Base-by-base conservation (phyloP, 208 protist genomes). In the Acanthamoeba healyi region DNA sequence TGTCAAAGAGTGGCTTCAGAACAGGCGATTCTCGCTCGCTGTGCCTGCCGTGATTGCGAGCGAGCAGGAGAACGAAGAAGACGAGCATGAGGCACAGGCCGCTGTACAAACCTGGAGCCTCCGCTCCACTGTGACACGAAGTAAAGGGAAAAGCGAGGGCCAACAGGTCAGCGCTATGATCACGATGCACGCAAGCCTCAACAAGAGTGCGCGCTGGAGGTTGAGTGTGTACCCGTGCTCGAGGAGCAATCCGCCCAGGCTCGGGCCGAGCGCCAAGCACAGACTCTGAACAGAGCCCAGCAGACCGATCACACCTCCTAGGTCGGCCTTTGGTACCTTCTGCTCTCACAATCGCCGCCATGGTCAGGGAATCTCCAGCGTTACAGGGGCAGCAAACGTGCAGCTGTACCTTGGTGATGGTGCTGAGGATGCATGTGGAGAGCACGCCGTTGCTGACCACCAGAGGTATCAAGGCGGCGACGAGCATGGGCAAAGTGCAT, bases 351-450 rank as follows among this genome's bases (percentile, higher is more conserved):
- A 63, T 63, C 22, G 2, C 22, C 15, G 2, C 22, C 1, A 54
- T 54, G 49, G 22, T 54, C n/a, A n/a, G n/a, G n/a, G 49, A 54
- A 54, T 10, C 49, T 10, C 22, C 49, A 54, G 49, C 2, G 49
- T 5, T 22, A 0, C 5, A 19, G 49, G 22, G 15, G 14, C 0
- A 36, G 29, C 61, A n/a, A 24, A 9, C 10, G 29, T 36, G 61
- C 29, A 24, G 32, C 61, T 17, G 36, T 88, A 88, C 79, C 79
- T 88, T 88, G 0, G 79, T 88, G 29, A 88, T 63, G 22, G n/a
- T 65, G 32, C 79, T 88, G 29, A 88, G 79, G 29, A 63, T 61
- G 36, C 79, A 88, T 4, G 79, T 88, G 14, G n/a, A 65, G 26
- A 88, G 42, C 29, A 88, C 51, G 40, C 79, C 79, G 19, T 88